Evolutionary conservation across 805 yeast genomes (phyloP), one percentile per base, ranked within the genome.

Genomic region (Priceomyces haplophilus): DNA sequence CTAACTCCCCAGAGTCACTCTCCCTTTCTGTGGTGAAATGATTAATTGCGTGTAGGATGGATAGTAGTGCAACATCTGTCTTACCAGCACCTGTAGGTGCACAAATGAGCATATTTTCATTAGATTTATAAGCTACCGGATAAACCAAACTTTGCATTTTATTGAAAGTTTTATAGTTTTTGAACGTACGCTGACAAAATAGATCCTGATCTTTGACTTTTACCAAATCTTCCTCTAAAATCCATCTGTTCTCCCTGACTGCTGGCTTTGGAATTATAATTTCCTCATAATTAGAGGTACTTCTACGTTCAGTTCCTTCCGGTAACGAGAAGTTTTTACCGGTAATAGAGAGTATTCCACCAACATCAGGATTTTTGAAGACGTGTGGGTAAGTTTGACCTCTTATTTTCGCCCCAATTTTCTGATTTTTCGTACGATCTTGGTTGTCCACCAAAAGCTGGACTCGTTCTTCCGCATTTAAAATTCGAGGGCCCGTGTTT

Each of bases 31-130:
- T 74, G 0, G 82, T 74, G 58, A 76, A 83, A 56, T 87, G 95
- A 27, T 81, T 78, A 11, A 91, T 82, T 0, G 93, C 79, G 54
- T 85, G 91, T 40, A 90, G 67, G 48, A 90, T 81, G 0, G 97
- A 72, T 30, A 90, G 67, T 45, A 90, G 64, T 0, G 97, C 97
- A 20, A 90, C 91, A 62, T 90, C 97, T 0, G 97, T 90, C 59
- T 90, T 90, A 77, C 97, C 97, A 4, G 97, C 96, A 74, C 97
- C 97, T 0, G 97, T 90, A 1, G 97, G 97, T 0, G 97, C 97
- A 79, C 97, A 90, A 3, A 90, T 88, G 39, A 90, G 69, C 96
- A 93, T 87, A 56, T 91, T 91, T 55, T 91, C 97, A 61, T 87
- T 89, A 4, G 97, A 85, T 42, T 85, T 81, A 60, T 91, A 93